Evolutionary conservation across 176 grass and related monocot species (phyloP), one percentile per base, ranked within the genome.

Genomic region (Aegilops longissima): DNA sequence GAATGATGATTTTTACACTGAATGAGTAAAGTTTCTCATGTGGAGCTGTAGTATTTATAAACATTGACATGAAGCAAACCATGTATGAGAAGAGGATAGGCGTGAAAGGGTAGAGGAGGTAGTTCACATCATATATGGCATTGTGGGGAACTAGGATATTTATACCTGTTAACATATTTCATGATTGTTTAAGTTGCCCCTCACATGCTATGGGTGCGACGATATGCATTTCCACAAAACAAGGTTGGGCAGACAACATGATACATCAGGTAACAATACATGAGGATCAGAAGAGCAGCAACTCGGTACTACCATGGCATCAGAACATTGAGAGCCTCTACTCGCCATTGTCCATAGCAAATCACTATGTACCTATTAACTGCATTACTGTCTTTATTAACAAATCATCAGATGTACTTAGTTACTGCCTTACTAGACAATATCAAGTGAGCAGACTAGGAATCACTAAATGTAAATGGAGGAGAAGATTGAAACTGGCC

Each of bases 31-130:
- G 59, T 82, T 86, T 70, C 35, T 72, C 35, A 78, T 47, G 21
- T 36, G 36, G 35, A 70, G 61, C 38, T 61, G 11, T 78, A 83
- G 64, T 47, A 83, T 35, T 74, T 88, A 65, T 81, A 52, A 61
- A 33, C 8, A 67, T 77, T 39, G 25, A 8, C 31, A 25, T 45
- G 52, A 17, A 30, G 38, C 30, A 52, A 36, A 86, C 38, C 52
- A 39, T 87, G 38, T 67, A 39, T 58, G 70, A 70, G 36, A 40
- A 78, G 54, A 20, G 16, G 76, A 31, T 52, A 62, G 52, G n/a
- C 2, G 36, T 63, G 52, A 54, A 44, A 8, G 36, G 64, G 34
- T 62, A 83, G 69, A 61, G 31, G 45, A 14, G 16, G 33, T 20
- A 49, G 23, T 78, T 83, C 10, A 2, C 51, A 61, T n/a, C 24